phyloP scores from a whole-genome alignment of 345 rosid species.

The Populus euphratica region DNA sequence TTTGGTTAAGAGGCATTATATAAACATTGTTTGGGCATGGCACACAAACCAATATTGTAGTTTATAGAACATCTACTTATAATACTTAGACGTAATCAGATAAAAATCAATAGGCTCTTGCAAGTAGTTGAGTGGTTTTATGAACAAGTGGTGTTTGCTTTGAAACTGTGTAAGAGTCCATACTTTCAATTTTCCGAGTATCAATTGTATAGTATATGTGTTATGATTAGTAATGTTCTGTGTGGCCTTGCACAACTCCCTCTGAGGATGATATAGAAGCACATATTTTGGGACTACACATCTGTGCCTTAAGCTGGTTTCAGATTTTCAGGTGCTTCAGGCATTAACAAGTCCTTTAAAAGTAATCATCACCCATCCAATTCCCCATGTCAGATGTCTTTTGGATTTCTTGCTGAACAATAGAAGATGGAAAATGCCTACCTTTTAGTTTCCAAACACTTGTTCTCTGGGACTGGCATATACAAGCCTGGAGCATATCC shows the following conservation, averaged over 20 bases:
- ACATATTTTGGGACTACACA: neutral
- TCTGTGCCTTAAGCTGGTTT: conserved; percentile 4
- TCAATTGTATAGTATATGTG: neutral
- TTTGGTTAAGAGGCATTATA: neutral
- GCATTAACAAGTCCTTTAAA: conserved; percentile 6
- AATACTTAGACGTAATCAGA: no score
- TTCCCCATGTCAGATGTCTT: neutral
- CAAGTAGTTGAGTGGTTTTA: neutral
- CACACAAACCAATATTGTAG: neutral
- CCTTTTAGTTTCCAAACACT: neutral
- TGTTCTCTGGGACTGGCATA: neutral
- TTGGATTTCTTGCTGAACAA: conserved; percentile 7
- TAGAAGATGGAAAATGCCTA: neutral
- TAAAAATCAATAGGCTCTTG: neutral
- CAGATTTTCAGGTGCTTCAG: neutral
- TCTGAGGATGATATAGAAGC: neutral
- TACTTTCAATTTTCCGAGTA: neutral
- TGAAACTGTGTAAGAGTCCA: neutral
- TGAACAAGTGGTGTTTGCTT: neutral
- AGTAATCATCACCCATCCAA: neutral
- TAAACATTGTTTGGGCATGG: neutral
- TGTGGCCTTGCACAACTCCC: neutral
- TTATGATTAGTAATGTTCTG: neutral
- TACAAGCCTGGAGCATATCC: neutral
- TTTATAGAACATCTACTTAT: no score